These are phyloP conservation scores for Aureobasidium sp. DNA, from an alignment of 2,329 filamentous ascomycete genomes.

Conservation along the genomic window DNA sequence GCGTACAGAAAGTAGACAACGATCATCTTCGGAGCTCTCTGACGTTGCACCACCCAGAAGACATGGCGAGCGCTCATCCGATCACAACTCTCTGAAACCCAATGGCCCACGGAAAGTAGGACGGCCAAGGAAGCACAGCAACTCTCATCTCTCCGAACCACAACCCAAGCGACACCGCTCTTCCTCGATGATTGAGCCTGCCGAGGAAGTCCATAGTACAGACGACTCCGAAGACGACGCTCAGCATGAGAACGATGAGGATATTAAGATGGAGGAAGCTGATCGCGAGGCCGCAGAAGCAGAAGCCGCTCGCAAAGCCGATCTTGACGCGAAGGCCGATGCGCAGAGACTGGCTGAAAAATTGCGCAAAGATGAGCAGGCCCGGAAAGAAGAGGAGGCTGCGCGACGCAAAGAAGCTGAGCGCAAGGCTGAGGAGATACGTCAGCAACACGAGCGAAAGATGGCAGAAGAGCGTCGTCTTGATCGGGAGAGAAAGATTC, in stretches of 20 bases:
- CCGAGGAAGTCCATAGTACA: conserved; percentile 23
- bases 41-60: conserved; percentile 23
- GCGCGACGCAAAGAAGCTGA: conserved; percentile 20
- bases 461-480: conserved; percentile 17
- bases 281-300: conserved; percentile 21
- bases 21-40: conserved; percentile 25
- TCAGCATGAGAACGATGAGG: conserved; percentile 17
- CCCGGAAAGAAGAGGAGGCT: conserved; percentile 18
- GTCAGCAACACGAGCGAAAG: conserved; percentile 18
- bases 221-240: conserved; percentile 16
- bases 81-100: conserved; percentile 23
- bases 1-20: conserved; percentile 26
- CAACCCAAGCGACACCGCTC: conserved; percentile 23
- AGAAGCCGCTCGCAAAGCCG: conserved; percentile 20
- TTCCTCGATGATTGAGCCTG: conserved; percentile 23
- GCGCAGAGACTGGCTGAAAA: conserved; percentile 23
- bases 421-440: conserved; percentile 23
- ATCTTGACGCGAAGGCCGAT: conserved; percentile 19
- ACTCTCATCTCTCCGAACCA: conserved; percentile 20
- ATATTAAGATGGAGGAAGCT: conserved; percentile 18
- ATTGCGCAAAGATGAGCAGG: conserved; percentile 23
- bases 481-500: conserved; percentile 10
- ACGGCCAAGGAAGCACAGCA: conserved; percentile 26
- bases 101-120: conserved; percentile 23
- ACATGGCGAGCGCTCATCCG: conserved; percentile 18